Percentiles rank a stretch among this genome's conserved stretches.
Conservation (phyloP, 1,284 basidiomycete genomes). For the Porogramme epimiltina region DNA sequence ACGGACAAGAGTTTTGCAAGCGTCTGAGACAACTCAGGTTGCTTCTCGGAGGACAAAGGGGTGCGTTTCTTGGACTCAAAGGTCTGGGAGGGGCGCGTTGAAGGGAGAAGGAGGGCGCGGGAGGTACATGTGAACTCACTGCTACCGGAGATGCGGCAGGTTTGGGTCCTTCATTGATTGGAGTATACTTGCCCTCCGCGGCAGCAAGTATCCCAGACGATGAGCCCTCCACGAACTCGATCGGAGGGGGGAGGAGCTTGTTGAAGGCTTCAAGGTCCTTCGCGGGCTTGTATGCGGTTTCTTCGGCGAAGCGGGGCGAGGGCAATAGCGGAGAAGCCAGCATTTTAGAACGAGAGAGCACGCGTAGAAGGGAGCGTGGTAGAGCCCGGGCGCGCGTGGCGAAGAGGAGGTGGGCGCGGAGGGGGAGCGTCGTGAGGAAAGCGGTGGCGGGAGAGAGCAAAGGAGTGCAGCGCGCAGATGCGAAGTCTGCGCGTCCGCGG, state of each 20-base stretch:
- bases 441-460: background rate
- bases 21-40: conserved; percentile 11
- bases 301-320: conserved; percentile 48
- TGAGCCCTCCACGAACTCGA: conserved; percentile 82
- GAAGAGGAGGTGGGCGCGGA: conserved; percentile 1
- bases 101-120: background rate
- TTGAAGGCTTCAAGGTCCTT: conserved; percentile 76
- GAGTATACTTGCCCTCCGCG: conserved; percentile 73
- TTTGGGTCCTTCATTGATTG: conserved; percentile 67
- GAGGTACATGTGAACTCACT: background rate
- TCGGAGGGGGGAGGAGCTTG: conserved; percentile 67
- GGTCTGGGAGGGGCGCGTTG: background rate
- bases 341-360: conserved; percentile 39
- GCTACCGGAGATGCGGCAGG: conserved; percentile 23
- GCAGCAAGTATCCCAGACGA: conserved; percentile 71
- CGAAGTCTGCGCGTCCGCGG: no score
- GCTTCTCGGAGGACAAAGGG: conserved; percentile 10
- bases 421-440: background rate
- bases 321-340: conserved; percentile 63
- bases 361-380: background rate
- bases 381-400: conserved; percentile 1
- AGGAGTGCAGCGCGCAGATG: background rate
- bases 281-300: conserved; percentile 57
- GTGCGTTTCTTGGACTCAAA: conserved; percentile 7
- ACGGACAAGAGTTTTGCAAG: conserved; percentile 41